Evolutionary conservation across 2,329 filamentous ascomycete genomes (phyloP), one percentile per base, ranked within the genome.

Genomic region (Beauveria sp.): DNA sequence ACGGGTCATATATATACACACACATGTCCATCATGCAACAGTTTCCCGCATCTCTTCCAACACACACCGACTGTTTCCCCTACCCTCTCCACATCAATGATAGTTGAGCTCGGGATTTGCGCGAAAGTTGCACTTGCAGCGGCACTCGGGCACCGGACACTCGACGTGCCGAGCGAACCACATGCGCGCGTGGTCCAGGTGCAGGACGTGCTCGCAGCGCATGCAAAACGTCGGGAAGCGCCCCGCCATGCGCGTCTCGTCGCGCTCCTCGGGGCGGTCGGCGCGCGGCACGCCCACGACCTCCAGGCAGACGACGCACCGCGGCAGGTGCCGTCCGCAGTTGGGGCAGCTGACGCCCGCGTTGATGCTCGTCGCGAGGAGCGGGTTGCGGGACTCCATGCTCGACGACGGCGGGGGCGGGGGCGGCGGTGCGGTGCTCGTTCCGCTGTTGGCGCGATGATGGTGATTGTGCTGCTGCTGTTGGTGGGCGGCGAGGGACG

Each of bases 211-310:
- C 68, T 88, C 85, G 69, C 87, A 89, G 66, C 81, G 80, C 49
- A 89, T 76, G 64, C 87, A 89, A 68, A 89, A 89, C 0, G 84
- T 88, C n/a, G 85, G 84, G 68, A 89, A 88, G 51, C 80, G 78
- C 3, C 82, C 83, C 51, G 80, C 79, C 71, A 79, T 73, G 67
- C 75, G 72, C 50, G 75, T 73, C 66, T 85, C 81, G 7, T 77
- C 72, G 49, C 79, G 78, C 60, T 77, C 75, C 69, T 84, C 83
- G 2, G 82, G 81, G 64, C 77, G 77, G 71, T 86, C 83, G 38
- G 83, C 85, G 50, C 86, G 80, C 60, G 85, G 83, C 50, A 87
- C 79, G 34, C 86, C 87, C 2, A 89, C 83, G 54, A 87, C 80
- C 72, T 88, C 83, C 62, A 89, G 78, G 66, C 87, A 89, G 20